A percentile compares a stretch with the other conserved stretches of the same genome.
Conservation (phyloP, 1,284 basidiomycete genomes). For the Malassezia japonica region DNA sequence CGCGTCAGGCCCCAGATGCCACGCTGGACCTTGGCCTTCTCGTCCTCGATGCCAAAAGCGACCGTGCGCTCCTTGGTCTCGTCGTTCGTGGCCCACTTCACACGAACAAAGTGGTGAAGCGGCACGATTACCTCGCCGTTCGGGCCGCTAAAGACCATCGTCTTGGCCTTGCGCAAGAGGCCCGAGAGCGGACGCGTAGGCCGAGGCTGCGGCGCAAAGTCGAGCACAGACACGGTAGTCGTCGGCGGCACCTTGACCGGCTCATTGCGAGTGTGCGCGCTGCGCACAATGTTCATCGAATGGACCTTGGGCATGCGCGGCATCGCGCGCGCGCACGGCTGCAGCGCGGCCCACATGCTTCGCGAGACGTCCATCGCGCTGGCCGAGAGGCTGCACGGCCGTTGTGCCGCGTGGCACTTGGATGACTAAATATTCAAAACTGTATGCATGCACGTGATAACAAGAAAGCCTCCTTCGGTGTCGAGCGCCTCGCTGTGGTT, state of each 20-base stretch:
- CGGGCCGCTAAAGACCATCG: conserved; percentile 35
- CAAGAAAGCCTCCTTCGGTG: not conserved
- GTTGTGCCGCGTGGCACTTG: not conserved
- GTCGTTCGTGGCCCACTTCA: conserved; percentile 11
- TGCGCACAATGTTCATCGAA: not conserved
- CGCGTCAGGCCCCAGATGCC: conserved; percentile 89
- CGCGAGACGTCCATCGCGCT: not conserved
- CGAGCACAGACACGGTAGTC: conserved; percentile 25
- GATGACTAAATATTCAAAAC: not conserved
- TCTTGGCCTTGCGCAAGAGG: conserved; percentile 27
- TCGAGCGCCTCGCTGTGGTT: not conserved
- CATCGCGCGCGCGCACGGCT: not conserved
- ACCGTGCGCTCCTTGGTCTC: conserved; percentile 15
- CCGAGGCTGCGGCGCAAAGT: conserved; percentile 39
- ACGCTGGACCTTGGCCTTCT: conserved; percentile 64
- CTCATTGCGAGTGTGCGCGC: conserved; percentile 36
- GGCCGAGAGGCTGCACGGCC: not conserved
- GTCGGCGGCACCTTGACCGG: conserved; percentile 31
- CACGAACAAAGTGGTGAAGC: conserved; percentile 28
- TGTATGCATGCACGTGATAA: not conserved
- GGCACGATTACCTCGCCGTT: conserved; percentile 35
- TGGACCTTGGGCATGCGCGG: not conserved
- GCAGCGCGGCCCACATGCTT: not conserved
- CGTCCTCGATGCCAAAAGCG: conserved; percentile 61
- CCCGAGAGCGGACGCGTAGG: conserved; percentile 30